Base-by-base conservation (phyloP, 352 stramenopile species). In the Phytopythium sindhum region DNA sequence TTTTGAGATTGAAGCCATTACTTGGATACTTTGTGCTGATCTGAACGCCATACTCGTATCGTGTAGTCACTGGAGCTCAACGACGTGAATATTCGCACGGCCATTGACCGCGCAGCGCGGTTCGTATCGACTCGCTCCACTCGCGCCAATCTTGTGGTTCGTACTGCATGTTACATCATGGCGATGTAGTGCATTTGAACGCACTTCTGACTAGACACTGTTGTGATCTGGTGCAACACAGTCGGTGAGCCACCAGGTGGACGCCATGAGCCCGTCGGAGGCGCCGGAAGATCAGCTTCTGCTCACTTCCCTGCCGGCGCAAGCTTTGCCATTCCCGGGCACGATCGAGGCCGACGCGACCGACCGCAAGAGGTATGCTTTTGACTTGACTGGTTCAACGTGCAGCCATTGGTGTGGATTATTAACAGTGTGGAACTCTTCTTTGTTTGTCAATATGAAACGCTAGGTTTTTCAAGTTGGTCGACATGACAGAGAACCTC, bases 261-360 rank as follows among this genome's bases (percentile, higher is more conserved):
- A 74, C 21, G 60, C 57, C 35, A 58, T 61, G 2, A 70, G 33
- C 35, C 81, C 74, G 60, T 91, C 83, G 0, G 80, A 91, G 63
- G 81, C 81, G 3, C 83, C 83, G 14, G 83, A 92, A 65, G 83
- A 92, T 51, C 67, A 78, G 15, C 65, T 92, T 28, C 66, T 90
- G 62, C 31, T 59, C 7, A 59, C 53, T 19, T 44, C 53, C 17
- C 35, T 59, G 53, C 53, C 53, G 19, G 31, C 53, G 26, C 31
- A 47, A 28, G 67, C 78, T 24, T 39, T 90, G 26, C 63, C 78
- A 28, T 80, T 78, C 1, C 73, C 80, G 45, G 65, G 69, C 57
- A 72, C 75, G 1, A 56, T 65, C 39, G 77, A 79, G 4, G 57
- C 75, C 17, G 64, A 73, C 31, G 74, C 68, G 21, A 60, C 67